Evolutionary conservation across 2,329 filamentous ascomycete species (phyloP).

Genomic region (Neospermospora avenae): DNA sequence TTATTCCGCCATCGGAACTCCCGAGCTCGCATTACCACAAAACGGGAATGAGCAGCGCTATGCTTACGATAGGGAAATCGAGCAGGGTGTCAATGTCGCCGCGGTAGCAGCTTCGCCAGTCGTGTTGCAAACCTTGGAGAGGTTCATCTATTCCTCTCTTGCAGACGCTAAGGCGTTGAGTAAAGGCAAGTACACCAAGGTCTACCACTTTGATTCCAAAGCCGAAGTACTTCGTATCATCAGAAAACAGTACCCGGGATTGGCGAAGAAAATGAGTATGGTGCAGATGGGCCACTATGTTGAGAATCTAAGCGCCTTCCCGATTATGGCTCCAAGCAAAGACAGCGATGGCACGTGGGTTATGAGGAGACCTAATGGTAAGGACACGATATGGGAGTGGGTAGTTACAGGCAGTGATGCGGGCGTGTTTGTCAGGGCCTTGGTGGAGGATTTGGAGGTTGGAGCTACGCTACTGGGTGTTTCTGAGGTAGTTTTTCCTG

Average conservation of each 20-base stretch:
- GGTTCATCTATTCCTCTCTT: constrained; percentile 24
- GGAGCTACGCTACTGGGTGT: constrained; percentile 25
- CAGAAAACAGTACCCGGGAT: constrained; percentile 21
- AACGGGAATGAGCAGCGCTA: constrained; percentile 23
- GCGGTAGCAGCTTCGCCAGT: constrained; percentile 31
- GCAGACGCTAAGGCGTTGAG: constrained; percentile 35
- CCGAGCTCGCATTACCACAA: constrained; percentile 20
- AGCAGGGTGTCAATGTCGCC: constrained; percentile 35
- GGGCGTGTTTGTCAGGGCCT: constrained; percentile 32
- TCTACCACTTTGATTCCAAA: constrained; percentile 41
- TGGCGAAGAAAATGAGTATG: constrained; percentile 35
- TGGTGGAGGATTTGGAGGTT: constrained; percentile 18
- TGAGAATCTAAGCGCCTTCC: constrained; percentile 28
- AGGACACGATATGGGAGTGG: constrained; percentile 12
- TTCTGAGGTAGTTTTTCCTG: constrained; percentile 12
- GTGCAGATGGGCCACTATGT: constrained; percentile 38
- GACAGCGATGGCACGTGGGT: not conserved
- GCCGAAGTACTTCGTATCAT: constrained; percentile 32
- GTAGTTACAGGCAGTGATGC: constrained; percentile 32
- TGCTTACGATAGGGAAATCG: constrained; percentile 27
- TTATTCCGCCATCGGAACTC: constrained; percentile 11
- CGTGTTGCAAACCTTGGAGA: constrained; percentile 28
- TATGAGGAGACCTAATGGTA: not conserved
- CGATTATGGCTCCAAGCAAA: constrained; percentile 4
- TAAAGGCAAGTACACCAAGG: constrained; percentile 38